Percentiles rank a stretch among this genome's conserved stretches.
phyloP scores from a whole-genome alignment of 2,329 filamentous ascomycete genomes.

The Ploettnerulaceae sp. region DNA sequence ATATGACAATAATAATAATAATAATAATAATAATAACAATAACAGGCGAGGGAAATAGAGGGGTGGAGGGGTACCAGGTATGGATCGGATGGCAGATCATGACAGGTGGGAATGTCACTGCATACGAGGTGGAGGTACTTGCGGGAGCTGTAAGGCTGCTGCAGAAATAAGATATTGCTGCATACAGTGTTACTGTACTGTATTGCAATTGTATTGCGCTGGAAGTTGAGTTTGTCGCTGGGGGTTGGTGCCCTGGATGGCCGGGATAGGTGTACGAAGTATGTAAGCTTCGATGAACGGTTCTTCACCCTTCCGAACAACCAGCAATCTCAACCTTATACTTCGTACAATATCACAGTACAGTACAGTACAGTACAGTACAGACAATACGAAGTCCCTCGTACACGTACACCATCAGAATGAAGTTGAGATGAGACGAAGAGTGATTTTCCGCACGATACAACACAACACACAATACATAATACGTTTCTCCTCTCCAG shows the following conservation, averaged over 20 bases:
- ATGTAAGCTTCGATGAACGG: conserved; percentile 16
- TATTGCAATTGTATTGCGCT: too few relatives aligned
- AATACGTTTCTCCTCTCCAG: too few relatives aligned
- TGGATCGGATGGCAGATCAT: conserved; percentile 8
- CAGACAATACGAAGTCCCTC: conserved; percentile 13
- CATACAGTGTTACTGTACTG: conserved; percentile 4
- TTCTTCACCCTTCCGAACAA: conserved; percentile 22
- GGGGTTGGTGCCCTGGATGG: too few relatives aligned
- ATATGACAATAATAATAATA: neutral
- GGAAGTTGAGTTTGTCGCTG: too few relatives aligned
- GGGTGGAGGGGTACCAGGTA: too few relatives aligned
- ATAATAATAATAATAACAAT: conserved; percentile 1
- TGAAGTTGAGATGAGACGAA: conserved; percentile 16
- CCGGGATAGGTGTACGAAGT: too few relatives aligned
- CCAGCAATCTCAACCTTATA: conserved; percentile 20
- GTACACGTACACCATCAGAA: neutral
- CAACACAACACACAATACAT: too few relatives aligned
- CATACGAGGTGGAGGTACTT: neutral
- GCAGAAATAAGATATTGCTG: conserved; percentile 2
- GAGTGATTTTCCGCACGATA: conserved; percentile 7
- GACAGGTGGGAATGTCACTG: conserved; percentile 2
- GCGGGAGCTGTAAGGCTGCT: neutral
- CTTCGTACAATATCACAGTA: too few relatives aligned
- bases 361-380: too few relatives aligned
- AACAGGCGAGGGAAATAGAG: conserved; percentile 6